Evolutionary conservation across 306 rosid genomes (phyloP).

Genomic region (Leucaena leucocephala): DNA sequence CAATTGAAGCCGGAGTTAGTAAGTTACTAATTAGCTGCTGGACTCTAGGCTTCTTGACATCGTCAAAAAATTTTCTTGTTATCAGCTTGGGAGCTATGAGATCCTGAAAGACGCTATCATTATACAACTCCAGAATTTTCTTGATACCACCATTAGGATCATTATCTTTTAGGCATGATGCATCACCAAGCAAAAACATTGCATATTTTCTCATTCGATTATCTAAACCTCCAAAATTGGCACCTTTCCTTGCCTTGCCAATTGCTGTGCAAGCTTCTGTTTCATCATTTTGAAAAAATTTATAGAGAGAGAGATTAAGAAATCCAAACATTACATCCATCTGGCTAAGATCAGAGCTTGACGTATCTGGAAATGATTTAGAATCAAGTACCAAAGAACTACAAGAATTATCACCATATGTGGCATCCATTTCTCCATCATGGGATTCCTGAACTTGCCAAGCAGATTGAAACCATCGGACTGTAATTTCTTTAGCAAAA

Average conservation of each 20-base stretch:
- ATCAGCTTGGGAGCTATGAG: conserved; percentile 52
- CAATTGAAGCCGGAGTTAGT: conserved; percentile 62
- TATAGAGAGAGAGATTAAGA: conserved; percentile 74
- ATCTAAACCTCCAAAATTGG: conserved; percentile 54
- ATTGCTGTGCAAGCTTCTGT: conserved; percentile 64
- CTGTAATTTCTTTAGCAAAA: conserved; percentile 66
- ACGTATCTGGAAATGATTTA: conserved; percentile 42
- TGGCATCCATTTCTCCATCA: conserved; percentile 33
- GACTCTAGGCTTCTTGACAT: conserved; percentile 77
- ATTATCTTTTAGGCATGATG: conserved; percentile 51
- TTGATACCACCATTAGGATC: conserved; percentile 47
- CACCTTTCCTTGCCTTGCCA: conserved; percentile 66
- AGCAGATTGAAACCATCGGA: conserved; percentile 70
- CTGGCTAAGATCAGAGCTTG: conserved; percentile 40
- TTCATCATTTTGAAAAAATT: conserved; percentile 55
- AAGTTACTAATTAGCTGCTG: conserved; percentile 61
- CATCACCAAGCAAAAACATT: conserved; percentile 68
- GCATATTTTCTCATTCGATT: conserved; percentile 63
- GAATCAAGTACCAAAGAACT: conserved; percentile 49
- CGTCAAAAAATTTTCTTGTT: conserved; percentile 62
- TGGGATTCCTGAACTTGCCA: conserved; percentile 49
- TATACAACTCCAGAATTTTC: conserved; percentile 63
- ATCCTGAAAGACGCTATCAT: conserved; percentile 46
- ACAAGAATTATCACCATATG: conserved; percentile 37
- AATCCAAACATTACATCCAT: conserved; percentile 74